Conservation (phyloP, 805 yeast genomes). For the Candida peoriensis region DNA sequence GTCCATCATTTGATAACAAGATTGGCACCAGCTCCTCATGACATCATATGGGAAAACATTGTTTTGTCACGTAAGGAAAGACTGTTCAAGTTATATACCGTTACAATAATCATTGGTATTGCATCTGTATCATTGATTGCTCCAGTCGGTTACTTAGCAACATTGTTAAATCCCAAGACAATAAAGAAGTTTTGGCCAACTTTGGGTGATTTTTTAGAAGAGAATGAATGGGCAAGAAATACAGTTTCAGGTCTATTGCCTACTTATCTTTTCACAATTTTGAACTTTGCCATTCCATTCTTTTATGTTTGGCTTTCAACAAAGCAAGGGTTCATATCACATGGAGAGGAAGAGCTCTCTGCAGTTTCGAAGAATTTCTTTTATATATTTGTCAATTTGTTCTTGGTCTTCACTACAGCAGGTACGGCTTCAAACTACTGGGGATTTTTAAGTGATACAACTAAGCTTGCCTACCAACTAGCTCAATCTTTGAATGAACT, state of each 20-base stretch:
- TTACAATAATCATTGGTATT: conserved; percentile 35
- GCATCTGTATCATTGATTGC: conserved; percentile 70
- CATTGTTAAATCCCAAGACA: conserved; percentile 72
- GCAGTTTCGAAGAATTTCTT: conserved; percentile 90
- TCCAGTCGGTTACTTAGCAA: conserved; percentile 83
- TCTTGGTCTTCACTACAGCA: conserved; percentile 87
- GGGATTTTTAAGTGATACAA: conserved; percentile 82
- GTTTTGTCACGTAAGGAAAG: conserved; percentile 73
- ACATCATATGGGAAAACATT: conserved; percentile 86
- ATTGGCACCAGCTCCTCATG: conserved; percentile 95
- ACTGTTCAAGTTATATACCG: conserved; percentile 43
- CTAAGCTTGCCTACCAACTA: conserved; percentile 79
- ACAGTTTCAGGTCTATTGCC: conserved; percentile 88
- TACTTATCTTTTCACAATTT: conserved; percentile 80
- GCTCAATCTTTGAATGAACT: conserved; percentile 78
- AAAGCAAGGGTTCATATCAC: conserved; percentile 83
- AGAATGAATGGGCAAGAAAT: conserved; percentile 62
- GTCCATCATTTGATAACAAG: conserved; percentile 77
- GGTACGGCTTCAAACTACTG: conserved; percentile 83
- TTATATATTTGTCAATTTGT: conserved; percentile 89
- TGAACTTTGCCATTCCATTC: conserved; percentile 85
- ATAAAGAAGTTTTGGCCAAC: conserved; percentile 82
- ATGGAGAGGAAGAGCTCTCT: conserved; percentile 90
- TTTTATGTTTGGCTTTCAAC: conserved; percentile 52
- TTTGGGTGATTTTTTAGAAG: conserved; percentile 48